phyloP scores from a whole-genome alignment of 305 asterid genomes.

The Fraxinus baroniana region DNA sequence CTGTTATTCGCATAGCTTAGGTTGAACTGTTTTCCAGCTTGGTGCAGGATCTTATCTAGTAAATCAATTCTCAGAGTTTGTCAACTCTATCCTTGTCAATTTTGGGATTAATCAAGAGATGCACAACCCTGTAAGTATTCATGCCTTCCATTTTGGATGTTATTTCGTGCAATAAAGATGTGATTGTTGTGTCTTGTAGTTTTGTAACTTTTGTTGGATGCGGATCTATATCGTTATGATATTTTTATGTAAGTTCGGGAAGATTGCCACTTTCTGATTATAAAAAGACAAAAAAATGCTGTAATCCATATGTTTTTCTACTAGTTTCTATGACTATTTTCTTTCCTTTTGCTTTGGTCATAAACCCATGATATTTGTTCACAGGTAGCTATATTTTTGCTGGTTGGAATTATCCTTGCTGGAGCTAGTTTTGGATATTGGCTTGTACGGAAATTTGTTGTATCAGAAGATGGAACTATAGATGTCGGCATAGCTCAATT shows the following conservation, averaged over 20 bases:
- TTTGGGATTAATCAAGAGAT: conserved; percentile 79
- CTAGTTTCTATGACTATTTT: background rate
- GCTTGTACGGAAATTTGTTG: conserved; percentile 81
- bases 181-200: background rate
- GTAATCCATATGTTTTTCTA: background rate
- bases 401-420: conserved; percentile 68
- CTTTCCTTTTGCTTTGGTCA: background rate
- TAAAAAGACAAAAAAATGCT: background rate
- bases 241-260: background rate
- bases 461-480: conserved; percentile 74
- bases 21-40: conserved; percentile 48
- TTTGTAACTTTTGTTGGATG: background rate
- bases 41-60: conserved; percentile 84
- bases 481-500: conserved; percentile 76
- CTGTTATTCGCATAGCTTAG: background rate
- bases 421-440: conserved; percentile 91
- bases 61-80: conserved; percentile 52
- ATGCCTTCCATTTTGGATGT: background rate
- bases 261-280: background rate
- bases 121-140: conserved; percentile 76
- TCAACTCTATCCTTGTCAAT: conserved; percentile 62
- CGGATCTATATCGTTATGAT: background rate
- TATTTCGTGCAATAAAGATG: conserved; percentile 15
- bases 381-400: conserved; percentile 69
- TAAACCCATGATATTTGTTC: conserved; percentile 16